Evolutionary conservation across 208 protist species (phyloP).

Genomic region (Leishmania amazonensis): DNA sequence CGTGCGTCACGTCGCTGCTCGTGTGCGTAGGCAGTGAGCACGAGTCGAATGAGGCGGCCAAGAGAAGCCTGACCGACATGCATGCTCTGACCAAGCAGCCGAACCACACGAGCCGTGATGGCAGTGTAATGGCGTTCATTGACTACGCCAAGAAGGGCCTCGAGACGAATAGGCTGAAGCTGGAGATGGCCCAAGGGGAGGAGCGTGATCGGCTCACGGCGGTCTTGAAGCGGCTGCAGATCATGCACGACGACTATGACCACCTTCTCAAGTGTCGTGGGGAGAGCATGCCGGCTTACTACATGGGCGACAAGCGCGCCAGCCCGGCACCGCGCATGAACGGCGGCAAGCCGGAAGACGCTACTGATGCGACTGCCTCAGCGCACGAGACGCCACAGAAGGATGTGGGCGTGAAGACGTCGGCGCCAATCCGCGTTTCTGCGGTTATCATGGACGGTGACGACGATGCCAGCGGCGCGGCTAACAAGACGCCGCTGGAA

Average conservation of each 20-base stretch:
- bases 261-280: constrained; percentile 18
- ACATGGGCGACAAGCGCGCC: constrained; percentile 30
- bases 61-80: constrained; percentile 30
- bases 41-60: constrained; percentile 15
- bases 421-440: constrained; percentile 22
- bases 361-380: background rate
- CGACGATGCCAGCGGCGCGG: background rate
- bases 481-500: constrained; percentile 3
- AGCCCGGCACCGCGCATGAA: constrained; percentile 20
- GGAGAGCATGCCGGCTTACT: constrained; percentile 29
- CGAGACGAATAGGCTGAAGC: constrained; percentile 22
- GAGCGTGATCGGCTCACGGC: constrained; percentile 26
- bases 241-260: constrained; percentile 42
- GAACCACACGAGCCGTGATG: constrained; percentile 48
- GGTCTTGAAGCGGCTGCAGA: constrained; percentile 21
- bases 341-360: constrained; percentile 18
- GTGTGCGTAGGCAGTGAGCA: constrained; percentile 37
- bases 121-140: constrained; percentile 52
- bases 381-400: background rate
- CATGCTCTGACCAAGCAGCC: constrained; percentile 40
- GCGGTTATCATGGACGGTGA: constrained; percentile 20
- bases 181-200: constrained; percentile 20
- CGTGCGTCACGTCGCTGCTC: constrained; percentile 45
- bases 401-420: background rate
- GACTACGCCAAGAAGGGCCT: constrained; percentile 47